Evolutionary conservation across 768 basidiomycete genomes (phyloP).

Genomic region (Rhodotorula diobovata): DNA sequence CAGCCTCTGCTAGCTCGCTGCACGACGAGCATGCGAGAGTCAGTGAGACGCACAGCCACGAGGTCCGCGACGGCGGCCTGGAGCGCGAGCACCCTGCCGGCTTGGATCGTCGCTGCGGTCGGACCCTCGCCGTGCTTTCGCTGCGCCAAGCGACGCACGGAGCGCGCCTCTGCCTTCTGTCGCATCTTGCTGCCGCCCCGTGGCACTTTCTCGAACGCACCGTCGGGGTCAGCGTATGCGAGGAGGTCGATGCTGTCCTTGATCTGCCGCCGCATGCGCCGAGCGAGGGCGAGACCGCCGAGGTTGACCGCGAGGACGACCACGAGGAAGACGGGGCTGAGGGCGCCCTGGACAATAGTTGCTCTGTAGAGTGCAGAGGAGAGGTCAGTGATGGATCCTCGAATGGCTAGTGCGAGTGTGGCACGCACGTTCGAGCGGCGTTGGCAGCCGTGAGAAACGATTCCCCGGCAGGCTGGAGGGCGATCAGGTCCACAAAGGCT

Average conservation of each 20-base stretch:
- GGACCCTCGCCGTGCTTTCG: too few relatives aligned
- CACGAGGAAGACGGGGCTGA: neutral
- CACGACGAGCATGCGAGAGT: too few relatives aligned
- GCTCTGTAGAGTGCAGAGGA: neutral
- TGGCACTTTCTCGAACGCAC: too few relatives aligned
- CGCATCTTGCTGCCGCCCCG: too few relatives aligned
- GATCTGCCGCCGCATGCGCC: neutral
- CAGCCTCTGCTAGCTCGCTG: too few relatives aligned
- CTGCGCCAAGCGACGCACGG: too few relatives aligned
- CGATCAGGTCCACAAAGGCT: neutral
- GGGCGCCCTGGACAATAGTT: neutral
- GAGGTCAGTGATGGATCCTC: neutral
- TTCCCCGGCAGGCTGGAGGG: neutral
- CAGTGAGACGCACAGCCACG: too few relatives aligned
- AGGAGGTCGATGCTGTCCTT: slow-evolving; percentile 3
- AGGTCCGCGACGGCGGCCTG: too few relatives aligned
- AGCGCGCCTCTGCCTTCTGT: too few relatives aligned
- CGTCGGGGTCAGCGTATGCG: neutral
- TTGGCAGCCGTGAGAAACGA: too few relatives aligned
- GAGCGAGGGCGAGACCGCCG: slow-evolving; percentile 1
- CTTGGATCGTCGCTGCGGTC: too few relatives aligned
- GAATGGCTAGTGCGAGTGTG: neutral
- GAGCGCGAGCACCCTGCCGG: too few relatives aligned
- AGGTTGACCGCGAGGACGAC: neutral
- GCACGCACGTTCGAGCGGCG: neutral